Conservation (phyloP, 1,139 yeast species). For the Pichia sp. region DNA sequence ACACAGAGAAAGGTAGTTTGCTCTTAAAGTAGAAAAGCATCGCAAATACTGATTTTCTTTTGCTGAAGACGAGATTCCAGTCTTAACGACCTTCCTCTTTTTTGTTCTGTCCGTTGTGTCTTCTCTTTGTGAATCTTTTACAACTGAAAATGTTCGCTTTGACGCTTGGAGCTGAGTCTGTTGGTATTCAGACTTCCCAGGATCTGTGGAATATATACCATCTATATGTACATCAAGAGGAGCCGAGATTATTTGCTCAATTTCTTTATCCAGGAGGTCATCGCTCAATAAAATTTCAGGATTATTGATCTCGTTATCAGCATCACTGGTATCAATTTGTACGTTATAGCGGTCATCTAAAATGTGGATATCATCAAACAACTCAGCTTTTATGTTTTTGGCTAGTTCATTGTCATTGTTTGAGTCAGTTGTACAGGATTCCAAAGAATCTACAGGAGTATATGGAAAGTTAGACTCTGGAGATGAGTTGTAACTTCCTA, state of each 20-base stretch:
- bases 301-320: not conserved
- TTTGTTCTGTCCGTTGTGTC: not conserved
- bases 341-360: not conserved
- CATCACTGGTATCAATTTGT: not conserved
- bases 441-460: constrained; percentile 23
- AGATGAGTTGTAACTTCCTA: constrained; percentile 18
- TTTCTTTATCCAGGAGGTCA: constrained; percentile 15
- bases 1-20: constrained; percentile 27
- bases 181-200: not conserved
- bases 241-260: constrained; percentile 16
- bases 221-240: constrained; percentile 2
- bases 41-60: constrained; percentile 20
- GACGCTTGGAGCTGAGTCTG: not conserved
- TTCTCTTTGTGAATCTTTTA: not conserved
- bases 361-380: not conserved
- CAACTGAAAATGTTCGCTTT: not conserved
- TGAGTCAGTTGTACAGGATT: constrained; percentile 18
- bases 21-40: constrained; percentile 26
- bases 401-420: constrained; percentile 6
- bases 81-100: not conserved
- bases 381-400: constrained; percentile 9
- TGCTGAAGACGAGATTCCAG: not conserved
- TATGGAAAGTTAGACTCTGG: constrained; percentile 23
- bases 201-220: not conserved
- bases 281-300: constrained; percentile 9